Base-by-base conservation (phyloP, 2,329 filamentous ascomycete genomes). In the Trichoderma simmonsii region DNA sequence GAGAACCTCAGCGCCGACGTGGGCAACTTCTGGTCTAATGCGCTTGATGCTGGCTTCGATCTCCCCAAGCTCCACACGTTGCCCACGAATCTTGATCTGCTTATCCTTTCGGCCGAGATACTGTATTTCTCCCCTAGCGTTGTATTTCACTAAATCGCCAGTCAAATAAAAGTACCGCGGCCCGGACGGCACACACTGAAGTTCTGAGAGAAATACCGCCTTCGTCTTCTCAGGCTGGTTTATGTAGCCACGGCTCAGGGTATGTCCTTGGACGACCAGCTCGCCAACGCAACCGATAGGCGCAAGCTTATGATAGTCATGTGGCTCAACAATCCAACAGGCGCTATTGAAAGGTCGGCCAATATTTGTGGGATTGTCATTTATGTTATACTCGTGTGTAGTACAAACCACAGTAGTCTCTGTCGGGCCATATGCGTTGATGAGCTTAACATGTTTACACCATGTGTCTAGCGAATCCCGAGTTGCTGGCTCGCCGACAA, bases 51-150 rank as follows among this genome's bases (percentile, higher is more conserved):
- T 48, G 34, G 72, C 60, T 24, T 77, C 76, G 14, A 77, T 72
- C 32, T 76, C 75, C 1, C 67, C 73, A 6, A 86, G 80, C 78
- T 86, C 89, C 63, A 87, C 80, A 69, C 86, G 78, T 71, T 84
- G 88, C n/a, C 89, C 89, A 24, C 84, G 82, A 15, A 89, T 77
- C 77, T 90, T 90, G 61, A 89, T 82, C 75, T 89, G 87, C 0
- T 83, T 83, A 73, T 89, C 87, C 74, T 86, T 87, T 18, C 87
- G 81, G 48, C 86, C 86, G 48, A 85, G 76, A 68, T 83, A 85
- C 0, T 81, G 74, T 7, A 86, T 75, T 34, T 76, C 74, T 1
- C 82, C 81, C 64, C 83, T 80, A 0, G 76, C 75, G 30, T 81
- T 76, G 30, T 84, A 84, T 61, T 77, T 77, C 3, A 78, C 84